Percentiles rank a stretch among this genome's conserved stretches.
Evolutionary conservation across 2,329 filamentous ascomycete genomes (phyloP).

Genomic region (Zymoseptoria brevis): DNA sequence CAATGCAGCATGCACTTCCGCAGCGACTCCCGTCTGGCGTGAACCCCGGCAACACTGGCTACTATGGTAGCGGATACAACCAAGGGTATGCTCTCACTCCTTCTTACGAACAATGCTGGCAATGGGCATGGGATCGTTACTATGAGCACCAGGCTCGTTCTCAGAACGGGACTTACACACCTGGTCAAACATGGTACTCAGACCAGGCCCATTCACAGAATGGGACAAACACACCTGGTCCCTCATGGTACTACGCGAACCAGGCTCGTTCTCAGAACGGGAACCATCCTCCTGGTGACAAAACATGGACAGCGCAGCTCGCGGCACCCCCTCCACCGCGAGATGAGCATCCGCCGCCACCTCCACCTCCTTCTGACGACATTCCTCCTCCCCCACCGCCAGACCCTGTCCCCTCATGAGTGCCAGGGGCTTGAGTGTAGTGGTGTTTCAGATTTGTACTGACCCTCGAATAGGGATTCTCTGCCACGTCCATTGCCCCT

Average conservation of each 20-base stretch:
- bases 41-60: neutral
- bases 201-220: neutral
- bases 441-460: neutral
- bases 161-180: no score
- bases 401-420: neutral
- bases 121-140: neutral
- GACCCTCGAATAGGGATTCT: neutral
- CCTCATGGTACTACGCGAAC: neutral
- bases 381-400: neutral
- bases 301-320: neutral
- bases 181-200: neutral
- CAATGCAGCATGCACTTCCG: neutral
- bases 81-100: neutral
- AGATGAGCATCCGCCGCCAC: neutral
- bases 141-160: no score
- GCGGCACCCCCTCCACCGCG: neutral
- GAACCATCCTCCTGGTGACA: neutral
- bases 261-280: neutral
- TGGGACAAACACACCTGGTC: neutral
- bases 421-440: neutral
- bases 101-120: neutral
- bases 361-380: neutral
- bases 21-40: neutral
- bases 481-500: neutral
- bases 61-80: neutral